These are phyloP conservation scores for Pinus albicaulis DNA, from an alignment of 75 land plant genomes.

Conservation along the genomic window DNA sequence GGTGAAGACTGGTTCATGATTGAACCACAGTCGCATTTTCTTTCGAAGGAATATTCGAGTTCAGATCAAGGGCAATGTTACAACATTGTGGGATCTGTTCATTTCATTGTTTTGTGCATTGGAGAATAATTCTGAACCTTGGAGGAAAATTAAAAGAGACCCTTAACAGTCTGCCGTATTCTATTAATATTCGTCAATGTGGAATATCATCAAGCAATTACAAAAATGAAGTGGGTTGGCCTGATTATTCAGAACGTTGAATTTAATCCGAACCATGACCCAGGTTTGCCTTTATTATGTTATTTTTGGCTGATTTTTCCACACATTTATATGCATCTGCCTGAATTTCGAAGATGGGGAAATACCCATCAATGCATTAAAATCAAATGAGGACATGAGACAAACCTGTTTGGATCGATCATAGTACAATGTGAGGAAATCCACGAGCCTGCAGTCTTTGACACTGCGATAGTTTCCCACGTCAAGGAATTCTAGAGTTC, in stretches of 20 bases:
- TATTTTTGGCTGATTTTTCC: not conserved
- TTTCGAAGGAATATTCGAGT: not conserved
- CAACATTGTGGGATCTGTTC: not conserved
- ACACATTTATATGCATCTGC: not conserved
- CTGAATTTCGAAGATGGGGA: not conserved
- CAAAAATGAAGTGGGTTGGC: not conserved
- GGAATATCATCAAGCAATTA: not conserved
- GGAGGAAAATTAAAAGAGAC: too few species aligned
- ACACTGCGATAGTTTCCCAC: conserved; percentile 86
- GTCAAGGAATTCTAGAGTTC: conserved; percentile 91
- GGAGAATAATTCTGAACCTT: not conserved
- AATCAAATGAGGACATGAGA: not conserved
- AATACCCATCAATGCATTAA: not conserved
- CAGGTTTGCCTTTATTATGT: not conserved
- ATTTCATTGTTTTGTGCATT: not conserved
- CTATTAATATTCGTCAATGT: too few species aligned
- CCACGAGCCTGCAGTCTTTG: conserved; percentile 78
- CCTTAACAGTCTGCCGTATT: too few species aligned
- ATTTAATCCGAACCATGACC: not conserved
- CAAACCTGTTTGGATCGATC: conserved; percentile 82
- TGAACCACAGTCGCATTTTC: not conserved
- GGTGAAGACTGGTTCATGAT: not conserved
- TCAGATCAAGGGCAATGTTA: not conserved
- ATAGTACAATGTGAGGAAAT: conserved; percentile 96
- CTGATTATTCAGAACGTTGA: not conserved